Percentiles rank a stretch among this genome's conserved stretches.
phyloP scores from a whole-genome alignment of 129 eudicot species.

The Centella asiatica region DNA sequence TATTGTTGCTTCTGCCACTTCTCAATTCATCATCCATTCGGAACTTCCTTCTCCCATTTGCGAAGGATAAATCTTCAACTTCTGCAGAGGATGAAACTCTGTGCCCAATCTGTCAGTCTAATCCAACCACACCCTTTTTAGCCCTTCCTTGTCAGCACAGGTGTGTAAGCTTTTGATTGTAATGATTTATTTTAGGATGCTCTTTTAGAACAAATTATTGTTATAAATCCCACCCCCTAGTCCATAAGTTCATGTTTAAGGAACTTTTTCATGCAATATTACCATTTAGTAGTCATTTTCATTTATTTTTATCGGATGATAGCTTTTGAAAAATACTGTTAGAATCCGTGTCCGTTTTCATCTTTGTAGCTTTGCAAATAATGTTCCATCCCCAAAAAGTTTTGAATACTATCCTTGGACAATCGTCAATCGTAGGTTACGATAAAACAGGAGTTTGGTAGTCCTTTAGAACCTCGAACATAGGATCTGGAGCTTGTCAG shows the following conservation, averaged over 20 bases:
- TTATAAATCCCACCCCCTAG: not conserved
- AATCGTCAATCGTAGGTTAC: too few species aligned
- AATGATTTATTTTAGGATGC: too few species aligned
- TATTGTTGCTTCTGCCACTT: slow-evolving; percentile 94
- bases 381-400: too few species aligned
- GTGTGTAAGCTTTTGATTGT: slow-evolving; percentile 20
- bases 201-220: too few species aligned
- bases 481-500: not conserved
- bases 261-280: not conserved
- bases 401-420: too few species aligned
- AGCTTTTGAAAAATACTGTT: too few species aligned
- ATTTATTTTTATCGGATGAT: too few species aligned
- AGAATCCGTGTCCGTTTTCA: too few species aligned
- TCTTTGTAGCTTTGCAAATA: too few species aligned
- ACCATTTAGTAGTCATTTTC: not conserved
- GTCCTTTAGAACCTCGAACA: too few species aligned
- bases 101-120: slow-evolving; percentile 88
- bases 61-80: slow-evolving; percentile 69
- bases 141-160: slow-evolving; percentile 99
- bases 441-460: too few species aligned
- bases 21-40: slow-evolving; percentile 81
- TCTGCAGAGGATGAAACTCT: slow-evolving; percentile 60
- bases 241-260: not conserved
- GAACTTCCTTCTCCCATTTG: slow-evolving; percentile 70
- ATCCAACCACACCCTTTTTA: slow-evolving; percentile 72